A percentile compares a stretch with the other conserved stretches of the same genome.
Evolutionary conservation across 805 yeast genomes (phyloP).

Genomic region (Kodamaea kaohsiungensis): DNA sequence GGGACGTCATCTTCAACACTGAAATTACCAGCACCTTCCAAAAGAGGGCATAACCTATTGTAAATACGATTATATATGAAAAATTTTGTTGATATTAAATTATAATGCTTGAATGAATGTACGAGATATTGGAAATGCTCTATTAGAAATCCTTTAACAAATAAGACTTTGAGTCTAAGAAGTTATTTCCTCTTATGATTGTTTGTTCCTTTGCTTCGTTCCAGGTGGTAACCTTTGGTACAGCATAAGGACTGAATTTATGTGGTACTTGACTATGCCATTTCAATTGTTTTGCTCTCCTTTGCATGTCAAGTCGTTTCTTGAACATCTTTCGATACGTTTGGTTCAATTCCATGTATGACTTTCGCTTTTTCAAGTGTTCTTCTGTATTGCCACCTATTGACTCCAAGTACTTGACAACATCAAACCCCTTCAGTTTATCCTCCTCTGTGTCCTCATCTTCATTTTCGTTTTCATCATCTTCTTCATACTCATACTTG

Average conservation of each 20-base stretch:
- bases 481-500: constrained; percentile 23
- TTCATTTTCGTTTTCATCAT: constrained; percentile 6
- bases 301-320: constrained; percentile 13
- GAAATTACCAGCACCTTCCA: constrained; percentile 53
- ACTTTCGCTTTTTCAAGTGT: constrained; percentile 2
- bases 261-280: constrained; percentile 9
- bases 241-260: neutral
- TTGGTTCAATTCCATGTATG: constrained; percentile 2
- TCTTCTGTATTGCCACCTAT: neutral
- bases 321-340: constrained; percentile 9
- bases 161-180: constrained; percentile 15
- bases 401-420: constrained; percentile 1
- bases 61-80: neutral
- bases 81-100: neutral
- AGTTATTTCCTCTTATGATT: constrained; percentile 14
- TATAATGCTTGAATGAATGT: neutral
- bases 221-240: neutral
- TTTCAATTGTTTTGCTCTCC: constrained; percentile 3
- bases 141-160: constrained; percentile 9
- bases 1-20: constrained; percentile 93
- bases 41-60: neutral
- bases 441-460: constrained; percentile 8
- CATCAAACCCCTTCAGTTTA: constrained; percentile 7
- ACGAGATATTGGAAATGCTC: neutral
- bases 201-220: constrained; percentile 10